Evolutionary conservation across 2,329 filamentous ascomycete genomes (phyloP), one percentile per base, ranked within the genome.

Genomic region (Stromatinia cepivora): DNA sequence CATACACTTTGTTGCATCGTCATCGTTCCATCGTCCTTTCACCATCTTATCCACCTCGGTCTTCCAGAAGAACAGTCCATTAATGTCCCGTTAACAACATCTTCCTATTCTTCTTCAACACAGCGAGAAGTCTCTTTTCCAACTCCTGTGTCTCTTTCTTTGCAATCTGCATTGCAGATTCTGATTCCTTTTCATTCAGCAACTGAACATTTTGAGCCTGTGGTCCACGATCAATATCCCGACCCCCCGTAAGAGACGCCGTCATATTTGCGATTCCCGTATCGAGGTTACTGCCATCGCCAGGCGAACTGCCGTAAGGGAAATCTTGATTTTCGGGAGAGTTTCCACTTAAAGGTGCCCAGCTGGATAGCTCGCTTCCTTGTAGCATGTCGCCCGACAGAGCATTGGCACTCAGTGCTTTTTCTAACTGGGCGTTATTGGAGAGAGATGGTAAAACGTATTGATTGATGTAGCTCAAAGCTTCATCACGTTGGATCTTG

Each of bases 401-500:
- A 9, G 75, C 73, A 61, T 78, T 79, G 17, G 75, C 74, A 66
- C 78, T 78, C 15, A 79, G 70, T 17, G 77, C 76, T 36, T 77
- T 77, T 65, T 79, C 78, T n/a, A 79, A 71, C 61, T 79, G 78
- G 11, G 76, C 73, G 62, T 77, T 78, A 17, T 75, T 78, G 15
- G 77, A 76, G 10, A 79, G 74, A 10, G 78, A 78, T 11, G 88
- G 88, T 46, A 90, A 81, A 2, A 90, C 86, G 72, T 88, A 89
- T 78, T 90, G 88, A 77, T 90, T 90, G 79, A 90, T 89, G 78
- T 89, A 90, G 77, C 84, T 86, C 53, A 90, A 84, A 0, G 87
- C 87, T 75, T 90, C 88, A 73, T 90, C 87, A 17, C 87, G 85
- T 77, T 88, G 87, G 73, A 90, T 87, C 80, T 90, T 90, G 72